These are phyloP conservation scores for Schizophyllum commune DNA, from an alignment of 1,284 basidiomycete species.

Conservation along the genomic window DNA sequence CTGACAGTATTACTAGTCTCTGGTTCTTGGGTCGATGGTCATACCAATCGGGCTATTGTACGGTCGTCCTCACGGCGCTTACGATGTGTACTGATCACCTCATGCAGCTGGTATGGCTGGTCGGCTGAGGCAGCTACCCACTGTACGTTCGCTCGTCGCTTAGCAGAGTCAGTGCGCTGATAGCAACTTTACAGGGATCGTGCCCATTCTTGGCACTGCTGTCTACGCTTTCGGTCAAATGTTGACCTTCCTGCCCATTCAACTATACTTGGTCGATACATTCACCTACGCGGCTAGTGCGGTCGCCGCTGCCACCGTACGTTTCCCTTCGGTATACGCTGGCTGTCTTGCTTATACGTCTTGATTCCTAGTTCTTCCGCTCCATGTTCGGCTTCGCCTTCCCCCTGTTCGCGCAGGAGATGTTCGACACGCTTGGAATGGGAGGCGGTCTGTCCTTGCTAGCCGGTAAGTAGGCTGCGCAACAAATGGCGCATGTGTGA, in stretches of 20 bases:
- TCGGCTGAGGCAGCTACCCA: constrained; percentile 48
- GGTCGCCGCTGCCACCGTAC: constrained; percentile 52
- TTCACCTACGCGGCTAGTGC: constrained; percentile 64
- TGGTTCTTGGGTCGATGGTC: constrained; percentile 63
- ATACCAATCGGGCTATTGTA: constrained; percentile 64
- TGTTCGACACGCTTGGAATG: constrained; percentile 52
- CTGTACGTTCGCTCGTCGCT: constrained; percentile 21
- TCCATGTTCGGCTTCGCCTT: constrained; percentile 65
- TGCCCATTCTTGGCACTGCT: constrained; percentile 56
- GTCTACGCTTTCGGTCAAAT: background rate
- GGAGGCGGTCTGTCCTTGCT: constrained; percentile 50
- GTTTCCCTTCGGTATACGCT: constrained; percentile 9
- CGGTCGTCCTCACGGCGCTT: no score
- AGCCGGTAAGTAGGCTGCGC: no score
- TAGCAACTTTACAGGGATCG: constrained; percentile 27
- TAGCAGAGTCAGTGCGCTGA: no score
- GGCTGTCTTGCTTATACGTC: background rate
- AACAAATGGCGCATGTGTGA: no score
- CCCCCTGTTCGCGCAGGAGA: constrained; percentile 60
- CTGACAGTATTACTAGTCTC: constrained; percentile 17
- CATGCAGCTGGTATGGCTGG: constrained; percentile 52
- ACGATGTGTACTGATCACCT: no score
- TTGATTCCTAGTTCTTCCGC: constrained; percentile 43
- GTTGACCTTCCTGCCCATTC: constrained; percentile 37
- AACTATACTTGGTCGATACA: constrained; percentile 63